These are phyloP conservation scores for Cladophialophora chaetospira DNA, from an alignment of 2,329 filamentous ascomycete genomes.

Conservation along the genomic window DNA sequence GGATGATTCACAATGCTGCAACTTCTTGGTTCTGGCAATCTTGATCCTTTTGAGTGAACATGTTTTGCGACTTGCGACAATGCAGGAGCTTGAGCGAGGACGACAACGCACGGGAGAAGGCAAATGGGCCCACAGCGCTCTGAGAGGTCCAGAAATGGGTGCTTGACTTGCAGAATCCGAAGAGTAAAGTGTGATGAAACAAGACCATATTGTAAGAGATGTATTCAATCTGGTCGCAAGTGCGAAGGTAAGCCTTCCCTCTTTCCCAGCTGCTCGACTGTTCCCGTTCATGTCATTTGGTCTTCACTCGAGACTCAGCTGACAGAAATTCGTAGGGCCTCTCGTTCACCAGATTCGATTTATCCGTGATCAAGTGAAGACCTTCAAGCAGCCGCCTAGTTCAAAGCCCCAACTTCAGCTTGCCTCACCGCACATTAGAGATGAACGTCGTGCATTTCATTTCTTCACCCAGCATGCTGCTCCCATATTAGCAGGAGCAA, in stretches of 20 bases:
- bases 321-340: no score
- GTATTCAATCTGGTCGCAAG: slow-evolving; percentile 24
- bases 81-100: no score
- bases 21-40: no score
- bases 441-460: slow-evolving; percentile 28
- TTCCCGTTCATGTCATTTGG: no score
- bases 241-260: no score
- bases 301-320: no score
- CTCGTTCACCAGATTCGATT: slow-evolving; percentile 18
- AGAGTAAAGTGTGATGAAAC: slow-evolving; percentile 29
- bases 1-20: no score
- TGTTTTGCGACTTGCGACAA: no score
- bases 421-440: slow-evolving; percentile 10
- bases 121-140: slow-evolving; percentile 14
- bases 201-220: slow-evolving; percentile 23
- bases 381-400: slow-evolving; percentile 9
- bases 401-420: slow-evolving; percentile 17
- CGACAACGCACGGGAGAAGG: no score
- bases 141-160: slow-evolving; percentile 27
- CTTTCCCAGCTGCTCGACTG: no score
- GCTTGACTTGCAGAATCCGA: slow-evolving; percentile 29
- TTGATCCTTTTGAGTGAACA: no score
- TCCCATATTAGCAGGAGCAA: slow-evolving; percentile 20
- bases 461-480: slow-evolving; percentile 20
- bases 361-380: slow-evolving; percentile 7